Base-by-base conservation (phyloP, 352 stramenopile species). In the Globisporangium apiculatum region DNA sequence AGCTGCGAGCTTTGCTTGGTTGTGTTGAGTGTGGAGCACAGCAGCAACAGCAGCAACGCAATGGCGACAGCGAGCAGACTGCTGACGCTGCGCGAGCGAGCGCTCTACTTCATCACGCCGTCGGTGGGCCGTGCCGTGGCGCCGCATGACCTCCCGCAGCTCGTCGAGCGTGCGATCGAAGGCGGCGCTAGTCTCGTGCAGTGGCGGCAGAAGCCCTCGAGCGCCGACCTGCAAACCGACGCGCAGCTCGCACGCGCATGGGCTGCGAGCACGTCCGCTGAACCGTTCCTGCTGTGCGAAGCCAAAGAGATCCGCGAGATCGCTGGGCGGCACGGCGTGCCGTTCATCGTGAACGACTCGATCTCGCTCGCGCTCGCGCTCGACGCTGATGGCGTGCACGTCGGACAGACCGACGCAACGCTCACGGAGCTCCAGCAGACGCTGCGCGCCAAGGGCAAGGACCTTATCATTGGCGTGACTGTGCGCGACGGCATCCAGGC, bases 51-150 rank as follows among this genome's bases (percentile, higher is more conserved):
- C 15, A 47, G n/a, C 42, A 15, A 17, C 37, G 42, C 50, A 24
- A 47, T 18, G 40, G 18, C 54, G 35, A 6, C n/a, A 9, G 55
- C 35, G 37, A 12, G 14, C 43, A 11, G 14, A 42, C 7, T 15
- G 17, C 53, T 53, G 57, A 47, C 15, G 15, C 37, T 52, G 36
- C 57, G 51, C 1, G 50, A 35, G 18, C 70, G 66, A 24, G 47
- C 53, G 62, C 73, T 86, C 51, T 86, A 86, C 66, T 83, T 84
- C 71, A 81, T 86, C 66, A 86, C 76, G 42, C 76, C 76, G 35
- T 78, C 73, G 1, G 64, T 76, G 7, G 66, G 71, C 14, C 45
- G 42, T 47, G 58, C 60, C 36, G 40, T 77, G 51, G 53, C 56
- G 3, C 43, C 73, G 8, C 15, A 54, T 17, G 61, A 66, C 35